Percentiles rank a stretch among this genome's conserved stretches.
phyloP scores from a whole-genome alignment of 192 early-diverging fungal genomes.

The Chytriomyces sp. region DNA sequence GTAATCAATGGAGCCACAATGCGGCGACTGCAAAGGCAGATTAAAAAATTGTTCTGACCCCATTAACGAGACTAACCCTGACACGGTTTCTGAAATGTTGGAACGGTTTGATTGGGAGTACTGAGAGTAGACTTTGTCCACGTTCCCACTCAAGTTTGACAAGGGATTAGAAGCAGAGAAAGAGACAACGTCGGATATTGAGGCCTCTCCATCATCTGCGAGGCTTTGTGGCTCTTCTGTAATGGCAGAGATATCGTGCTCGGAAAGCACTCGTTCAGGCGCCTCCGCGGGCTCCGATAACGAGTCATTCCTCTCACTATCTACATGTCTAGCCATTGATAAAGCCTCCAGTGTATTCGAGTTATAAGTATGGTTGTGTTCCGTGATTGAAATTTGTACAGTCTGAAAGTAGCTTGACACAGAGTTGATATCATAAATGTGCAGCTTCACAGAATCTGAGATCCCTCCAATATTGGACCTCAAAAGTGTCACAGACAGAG shows the following conservation, averaged over 20 bases:
- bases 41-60: no score
- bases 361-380: constrained; percentile 36
- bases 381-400: constrained; percentile 66
- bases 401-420: constrained; percentile 61
- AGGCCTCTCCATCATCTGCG: constrained; percentile 24
- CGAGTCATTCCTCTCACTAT: constrained; percentile 22
- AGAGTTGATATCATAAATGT: constrained; percentile 70
- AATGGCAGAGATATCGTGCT: constrained; percentile 23
- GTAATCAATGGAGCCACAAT: constrained; percentile 44
- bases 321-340: constrained; percentile 15
- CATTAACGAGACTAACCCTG: not conserved
- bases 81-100: constrained; percentile 10
- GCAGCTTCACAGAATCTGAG: constrained; percentile 77
- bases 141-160: not conserved
- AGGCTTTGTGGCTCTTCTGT: constrained; percentile 21
- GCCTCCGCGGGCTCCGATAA: constrained; percentile 13
- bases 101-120: constrained; percentile 14
- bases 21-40: not conserved
- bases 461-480: constrained; percentile 64
- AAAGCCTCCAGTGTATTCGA: constrained; percentile 15
- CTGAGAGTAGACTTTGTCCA: constrained; percentile 16
- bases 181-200: constrained; percentile 13
- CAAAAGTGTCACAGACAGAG: constrained; percentile 60
- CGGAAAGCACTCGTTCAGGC: constrained; percentile 15
- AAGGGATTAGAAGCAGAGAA: constrained; percentile 16